Evolutionary conservation across 2,329 filamentous ascomycete genomes (phyloP).

Genomic region (Trichoderma koningii): DNA sequence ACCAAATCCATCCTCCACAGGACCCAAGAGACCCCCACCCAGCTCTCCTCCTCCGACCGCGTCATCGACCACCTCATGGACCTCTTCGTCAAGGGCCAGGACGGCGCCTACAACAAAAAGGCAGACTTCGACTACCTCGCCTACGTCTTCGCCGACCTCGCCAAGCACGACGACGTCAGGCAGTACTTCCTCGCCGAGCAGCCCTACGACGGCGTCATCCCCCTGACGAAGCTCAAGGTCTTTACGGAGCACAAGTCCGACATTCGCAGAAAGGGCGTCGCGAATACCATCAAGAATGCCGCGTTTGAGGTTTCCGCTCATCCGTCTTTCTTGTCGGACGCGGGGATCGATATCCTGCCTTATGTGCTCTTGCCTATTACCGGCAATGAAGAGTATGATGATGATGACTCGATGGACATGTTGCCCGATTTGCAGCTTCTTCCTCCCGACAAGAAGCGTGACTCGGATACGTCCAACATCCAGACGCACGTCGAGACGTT

Average conservation of each 20-base stretch:
- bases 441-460: constrained; percentile 84
- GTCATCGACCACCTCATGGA: constrained; percentile 92
- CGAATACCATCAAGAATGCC: constrained; percentile 91
- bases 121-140: constrained; percentile 91
- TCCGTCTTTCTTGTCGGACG: constrained; percentile 66
- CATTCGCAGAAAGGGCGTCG: constrained; percentile 89
- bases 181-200: constrained; percentile 74
- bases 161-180: constrained; percentile 75
- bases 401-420: constrained; percentile 85
- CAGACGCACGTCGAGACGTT: constrained; percentile 89
- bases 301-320: constrained; percentile 81
- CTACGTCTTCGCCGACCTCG: constrained; percentile 91
- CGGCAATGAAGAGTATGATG: constrained; percentile 82
- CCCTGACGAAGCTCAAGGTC: constrained; percentile 86
- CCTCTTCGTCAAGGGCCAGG: constrained; percentile 90
- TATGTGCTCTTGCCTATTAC: constrained; percentile 88
- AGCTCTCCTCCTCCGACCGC: constrained; percentile 70
- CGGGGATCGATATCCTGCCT: constrained; percentile 77
- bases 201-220: constrained; percentile 79
- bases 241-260: constrained; percentile 89
- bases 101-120: constrained; percentile 77
- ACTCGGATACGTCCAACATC: constrained; percentile 73
- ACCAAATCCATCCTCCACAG: constrained; percentile 69
- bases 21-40: constrained; percentile 67
- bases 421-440: constrained; percentile 86